Base-by-base conservation (phyloP, 495 filamentous ascomycete species). In the Neurospora cerealis region DNA sequence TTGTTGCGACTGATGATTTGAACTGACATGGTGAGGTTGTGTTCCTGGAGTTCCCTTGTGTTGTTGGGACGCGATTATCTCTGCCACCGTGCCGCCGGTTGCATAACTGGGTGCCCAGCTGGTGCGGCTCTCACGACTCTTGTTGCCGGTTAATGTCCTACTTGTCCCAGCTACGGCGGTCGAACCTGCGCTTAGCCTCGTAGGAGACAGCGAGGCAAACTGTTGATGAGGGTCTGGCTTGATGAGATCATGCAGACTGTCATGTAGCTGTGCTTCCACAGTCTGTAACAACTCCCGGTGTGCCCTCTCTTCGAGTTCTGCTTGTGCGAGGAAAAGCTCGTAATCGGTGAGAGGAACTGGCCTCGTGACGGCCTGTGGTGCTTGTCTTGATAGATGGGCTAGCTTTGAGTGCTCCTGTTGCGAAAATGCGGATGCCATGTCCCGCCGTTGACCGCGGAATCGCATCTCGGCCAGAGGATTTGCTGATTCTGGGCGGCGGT, bases 241-340 rank as follows among this genome's bases (percentile, higher is more conserved):
- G 5, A 77, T 62, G 24, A 48, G 46, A 44, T 66, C 39, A 2
- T 69, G 37, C 5, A 69, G 10, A 17, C 24, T 32, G 54, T 62
- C 24, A 8, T n/a, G 69, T 40, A 40, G 41, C 39, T 28, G 69
- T 0, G 70, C 42, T 34, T 28, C 15, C 39, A 42, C 15, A 69
- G n/a, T 15, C 71, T 2, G 69, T 37, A 76, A 19, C 3, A 69
- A 19, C 2, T 77, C 78, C 71, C 69, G 75, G 17, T 69, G 69
- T 10, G 69, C 75, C 11, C 77, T 77, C 39, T 78, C 80, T 17
- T 80, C 62, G 9, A 75, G 78, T 38, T 78, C 73, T 54, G 80
- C 80, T 38, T 66, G 75, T 4, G 77, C 76, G n/a, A 82, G 28
- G 70, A 82, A 82, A 11, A 71, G 41, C 69, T 81, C 77, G 62